A percentile compares a stretch with the other conserved stretches of the same genome.
Evolutionary conservation across 345 rosid genomes (phyloP).

Genomic region (Dipteronia dyeriana): DNA sequence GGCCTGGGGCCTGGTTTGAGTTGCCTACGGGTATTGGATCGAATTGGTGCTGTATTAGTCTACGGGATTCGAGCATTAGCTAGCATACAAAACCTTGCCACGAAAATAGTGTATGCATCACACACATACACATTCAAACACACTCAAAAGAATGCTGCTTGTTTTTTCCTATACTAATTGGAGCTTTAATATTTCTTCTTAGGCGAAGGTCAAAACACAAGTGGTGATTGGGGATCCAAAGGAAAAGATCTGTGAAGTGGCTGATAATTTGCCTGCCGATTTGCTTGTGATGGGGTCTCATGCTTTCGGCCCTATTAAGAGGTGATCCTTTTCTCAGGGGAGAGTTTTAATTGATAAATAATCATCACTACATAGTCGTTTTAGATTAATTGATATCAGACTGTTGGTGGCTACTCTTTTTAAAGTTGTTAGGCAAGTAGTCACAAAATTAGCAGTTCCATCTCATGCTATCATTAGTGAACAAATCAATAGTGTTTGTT

Average conservation of each 20-base stretch:
- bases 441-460: not conserved
- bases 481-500: too few relatives aligned
- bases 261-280: constrained; percentile 62
- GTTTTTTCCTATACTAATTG: not conserved
- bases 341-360: not conserved
- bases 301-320: constrained; percentile 79
- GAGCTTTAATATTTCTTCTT: constrained; percentile 10
- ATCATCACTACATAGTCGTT: not conserved
- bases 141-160: not conserved
- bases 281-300: constrained; percentile 85
- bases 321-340: constrained; percentile 34
- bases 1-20: not conserved
- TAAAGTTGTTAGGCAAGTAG: not conserved
- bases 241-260: constrained; percentile 79
- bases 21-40: not conserved
- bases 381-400: not conserved
- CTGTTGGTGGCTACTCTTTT: not conserved
- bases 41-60: not conserved
- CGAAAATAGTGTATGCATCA: not conserved
- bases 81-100: not conserved
- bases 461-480: not conserved
- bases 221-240: constrained; percentile 82
- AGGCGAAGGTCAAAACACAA: constrained; percentile 67
- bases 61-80: not conserved
- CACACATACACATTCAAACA: not conserved